Evolutionary conservation across 768 basidiomycete species (phyloP).

Genomic region (Rickenella mellea): DNA sequence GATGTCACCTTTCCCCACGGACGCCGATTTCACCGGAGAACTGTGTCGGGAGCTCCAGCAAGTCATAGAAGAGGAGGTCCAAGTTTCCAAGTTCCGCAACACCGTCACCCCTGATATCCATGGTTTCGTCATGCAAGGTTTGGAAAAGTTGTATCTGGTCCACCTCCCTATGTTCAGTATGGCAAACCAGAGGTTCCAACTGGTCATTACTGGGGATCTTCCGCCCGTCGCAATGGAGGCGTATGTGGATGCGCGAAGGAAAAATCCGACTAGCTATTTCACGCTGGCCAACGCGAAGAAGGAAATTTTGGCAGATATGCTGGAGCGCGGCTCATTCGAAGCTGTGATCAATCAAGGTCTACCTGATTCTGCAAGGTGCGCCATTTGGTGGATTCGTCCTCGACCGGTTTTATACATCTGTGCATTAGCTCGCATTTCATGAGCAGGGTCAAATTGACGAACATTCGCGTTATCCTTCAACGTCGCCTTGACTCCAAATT

Average conservation of each 20-base stretch:
- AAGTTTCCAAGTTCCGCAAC: conserved; percentile 22
- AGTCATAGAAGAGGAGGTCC: conserved; percentile 23
- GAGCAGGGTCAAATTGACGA: conserved; percentile 14
- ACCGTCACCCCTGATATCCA: conserved; percentile 21
- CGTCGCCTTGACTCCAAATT: conserved; percentile 17
- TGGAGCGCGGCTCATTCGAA: background rate
- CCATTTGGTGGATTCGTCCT: background rate
- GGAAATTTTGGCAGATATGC: background rate
- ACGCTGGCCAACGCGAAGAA: background rate
- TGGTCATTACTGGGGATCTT: conserved; percentile 24
- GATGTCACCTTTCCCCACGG: conserved; percentile 29
- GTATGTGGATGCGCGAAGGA: conserved; percentile 6
- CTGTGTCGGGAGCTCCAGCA: conserved; percentile 24
- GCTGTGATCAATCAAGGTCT: too few relatives aligned
- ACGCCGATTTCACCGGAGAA: background rate
- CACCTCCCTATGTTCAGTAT: conserved; percentile 27
- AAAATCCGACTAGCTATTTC: background rate
- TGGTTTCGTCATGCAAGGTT: conserved; percentile 29
- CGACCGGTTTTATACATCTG: background rate
- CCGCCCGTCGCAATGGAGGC: conserved; percentile 8
- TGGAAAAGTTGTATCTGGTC: conserved; percentile 21
- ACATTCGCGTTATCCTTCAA: conserved; percentile 22
- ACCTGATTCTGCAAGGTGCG: background rate
- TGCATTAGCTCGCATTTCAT: background rate
- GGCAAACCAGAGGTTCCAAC: conserved; percentile 26